Base-by-base conservation (phyloP, 345 rosid genomes). In the Acer yangbiense region DNA sequence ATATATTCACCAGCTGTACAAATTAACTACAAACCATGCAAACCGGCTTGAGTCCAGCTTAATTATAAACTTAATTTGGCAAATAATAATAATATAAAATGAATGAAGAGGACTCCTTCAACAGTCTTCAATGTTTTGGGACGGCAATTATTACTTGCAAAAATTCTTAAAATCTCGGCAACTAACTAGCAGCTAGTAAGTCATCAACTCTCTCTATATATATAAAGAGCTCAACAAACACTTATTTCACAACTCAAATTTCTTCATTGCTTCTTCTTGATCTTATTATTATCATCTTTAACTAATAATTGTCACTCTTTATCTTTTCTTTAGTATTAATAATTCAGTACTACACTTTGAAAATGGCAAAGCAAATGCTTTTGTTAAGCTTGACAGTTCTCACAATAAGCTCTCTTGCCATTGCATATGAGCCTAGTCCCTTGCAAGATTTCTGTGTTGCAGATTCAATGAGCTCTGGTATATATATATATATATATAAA, bases 361-460 rank as follows among this genome's bases (percentile, higher is more conserved):
- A 72, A 72, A 72, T 72, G 72, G 68, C 60, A 4, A 43, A 61
- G 32, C 17, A 57, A 7, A 21, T 71, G 18, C 41, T 76, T 48
- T 58, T 66, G n/a, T 29, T 82, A 13, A 11, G 78, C 17, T 2
- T 67, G 11, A 35, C 76, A 3, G 61, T 55, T 18, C 13, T 69
- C 29, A 20, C 77, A 2, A 58, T 75, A 68, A 65, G 46, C 65
- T 43, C 54, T 35, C 13, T 72, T 29, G 73, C 68, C 21, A 58
- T 76, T 14, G 76, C 80, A 6, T 76, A 23, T 17, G 85, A 79
- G 70, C 82, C 77, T 13, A 79, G 52, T 44, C 73, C 85, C 10
- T 73, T 79, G 4, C 85, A 82, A 27, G 85, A 82, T 67, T 82
- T 79, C 68, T 79, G 78, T 1, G 78, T 83, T 20, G 83, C 83